A percentile compares a stretch with the other conserved stretches of the same genome.
Conservation (phyloP, 2,329 filamentous ascomycete genomes). For the Cladosporium sp. region DNA sequence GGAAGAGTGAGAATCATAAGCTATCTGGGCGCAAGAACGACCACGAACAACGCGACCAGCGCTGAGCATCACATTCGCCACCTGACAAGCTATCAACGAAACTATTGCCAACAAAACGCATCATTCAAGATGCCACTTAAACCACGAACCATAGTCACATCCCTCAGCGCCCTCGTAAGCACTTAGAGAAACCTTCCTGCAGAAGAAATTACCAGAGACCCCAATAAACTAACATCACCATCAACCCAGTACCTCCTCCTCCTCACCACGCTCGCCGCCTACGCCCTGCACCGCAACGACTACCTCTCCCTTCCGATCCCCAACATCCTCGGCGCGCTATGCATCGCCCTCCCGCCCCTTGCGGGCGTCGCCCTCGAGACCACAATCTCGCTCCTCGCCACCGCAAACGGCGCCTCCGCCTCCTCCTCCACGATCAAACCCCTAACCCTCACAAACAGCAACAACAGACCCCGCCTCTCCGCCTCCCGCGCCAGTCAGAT, state of each 20-base stretch:
- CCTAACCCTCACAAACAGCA: constrained; percentile 24
- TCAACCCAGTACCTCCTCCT: constrained; percentile 42
- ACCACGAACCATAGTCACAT: constrained; percentile 15
- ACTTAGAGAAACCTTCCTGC: not conserved
- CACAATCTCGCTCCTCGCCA: constrained; percentile 35
- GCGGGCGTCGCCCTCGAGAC: constrained; percentile 45
- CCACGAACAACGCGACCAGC: not conserved
- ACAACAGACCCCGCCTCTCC: constrained; percentile 34
- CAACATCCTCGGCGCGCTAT: constrained; percentile 42
- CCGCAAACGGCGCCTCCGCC: constrained; percentile 19
- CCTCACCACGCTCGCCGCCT: constrained; percentile 43
- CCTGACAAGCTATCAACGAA: not conserved
- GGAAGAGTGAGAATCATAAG: not conserved
- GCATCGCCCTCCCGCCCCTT: constrained; percentile 45
- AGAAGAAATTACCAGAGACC: not conserved
- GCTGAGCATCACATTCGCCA: not conserved
- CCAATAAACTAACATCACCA: not conserved
- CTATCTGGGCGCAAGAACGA: too few species aligned
- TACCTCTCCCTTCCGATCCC: constrained; percentile 45
- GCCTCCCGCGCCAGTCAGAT: constrained; percentile 31
- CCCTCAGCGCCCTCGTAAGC: constrained; percentile 22
- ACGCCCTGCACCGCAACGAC: constrained; percentile 35
- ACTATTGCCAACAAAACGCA: not conserved
- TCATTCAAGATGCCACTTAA: constrained; percentile 3
- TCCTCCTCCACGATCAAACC: constrained; percentile 27